Evolutionary conservation across 352 stramenopile genomes (phyloP), one percentile per base, ranked within the genome.

Genomic region (Phytophthora constricta): DNA sequence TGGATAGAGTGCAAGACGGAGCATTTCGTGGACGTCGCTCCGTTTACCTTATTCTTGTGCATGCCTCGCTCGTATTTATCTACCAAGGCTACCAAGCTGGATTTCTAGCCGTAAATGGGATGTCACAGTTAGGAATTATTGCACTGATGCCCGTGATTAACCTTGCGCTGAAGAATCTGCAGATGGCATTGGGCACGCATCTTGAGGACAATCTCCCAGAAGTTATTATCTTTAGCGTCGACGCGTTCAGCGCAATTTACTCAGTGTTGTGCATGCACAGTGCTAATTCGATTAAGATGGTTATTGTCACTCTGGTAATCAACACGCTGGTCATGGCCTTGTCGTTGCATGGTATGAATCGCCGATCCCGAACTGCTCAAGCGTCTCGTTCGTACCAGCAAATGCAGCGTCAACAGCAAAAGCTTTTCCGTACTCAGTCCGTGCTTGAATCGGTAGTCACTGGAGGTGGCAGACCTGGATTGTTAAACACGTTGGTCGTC

Each of bases 221-320:
- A 33, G 68, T 62, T 8, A 52, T 79, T 20, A 75, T 74, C 25
- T 77, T 81, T 26, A 72, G 58, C 2, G 54, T 84, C 47, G 72
- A 84, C 16, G 51, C 76, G 26, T 84, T 81, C 56, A 80, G 63
- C 41, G 60, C 76, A 0, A 72, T 81, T 11, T 84, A 81, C 49
- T 74, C 65, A 1, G 52, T 77, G 16, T 53, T 77, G 2, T 77
- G 70, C 7, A 74, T 77, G 61, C 70, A 72, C 65, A 74, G 60
- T 25, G 53, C 65, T 2, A 77, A 68, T 52, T 68, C 65, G 19
- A 58, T 72, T 10, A 60, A 54, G 33, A 74, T 72, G 54, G 65
- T 68, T 3, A 28, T 45, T 0, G n/a, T 72, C 13, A 67, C 61
- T 0, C 22, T 75, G 10, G 48, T 43, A 26, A 23, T 78, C n/a